Evolutionary conservation across 352 stramenopile species (phyloP), one percentile per base, ranked within the genome.

Genomic region (Nothophytophthora sp.): DNA sequence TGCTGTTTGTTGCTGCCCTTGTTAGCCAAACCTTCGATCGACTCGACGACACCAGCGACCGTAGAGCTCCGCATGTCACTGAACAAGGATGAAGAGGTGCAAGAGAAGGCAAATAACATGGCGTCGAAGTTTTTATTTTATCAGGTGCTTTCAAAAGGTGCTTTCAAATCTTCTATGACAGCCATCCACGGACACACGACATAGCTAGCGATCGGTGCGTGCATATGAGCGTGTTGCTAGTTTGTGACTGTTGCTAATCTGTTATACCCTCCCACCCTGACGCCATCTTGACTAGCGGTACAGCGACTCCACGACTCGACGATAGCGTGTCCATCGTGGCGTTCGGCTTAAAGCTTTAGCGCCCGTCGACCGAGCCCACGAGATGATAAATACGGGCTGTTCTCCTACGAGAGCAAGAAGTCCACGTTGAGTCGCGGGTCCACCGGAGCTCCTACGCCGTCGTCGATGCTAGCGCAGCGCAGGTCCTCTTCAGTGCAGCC

Each of bases 321-420:
- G 34, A 23, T 18, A n/a, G n/a, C n/a, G n/a, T n/a, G n/a, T n/a
- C n/a, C n/a, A n/a, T n/a, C n/a, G n/a, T n/a, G n/a, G n/a, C n/a
- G n/a, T n/a, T n/a, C n/a, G n/a, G n/a, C n/a, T n/a, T n/a, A n/a
- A n/a, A n/a, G n/a, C n/a, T n/a, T n/a, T n/a, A n/a, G n/a, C n/a
- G n/a, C n/a, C n/a, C n/a, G n/a, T n/a, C n/a, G n/a, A n/a, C n/a
- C n/a, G n/a, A n/a, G n/a, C n/a, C n/a, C n/a, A n/a, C n/a, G n/a
- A n/a, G n/a, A n/a, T n/a, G 27, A 67, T 66, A 70, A 70, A 58
- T 63, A 66, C 53, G 50, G 47, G 38, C 13, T 18, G 28, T 11
- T 59, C 30, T 19, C 33, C 59, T 77, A 73, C 15, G 62, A 68
- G 20, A 82, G 60, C 52, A 82, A 24, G 32, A 78, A 82, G 33